phyloP scores from a whole-genome alignment of 2,329 filamentous ascomycete species.

The Rachicladosporium sp. region DNA sequence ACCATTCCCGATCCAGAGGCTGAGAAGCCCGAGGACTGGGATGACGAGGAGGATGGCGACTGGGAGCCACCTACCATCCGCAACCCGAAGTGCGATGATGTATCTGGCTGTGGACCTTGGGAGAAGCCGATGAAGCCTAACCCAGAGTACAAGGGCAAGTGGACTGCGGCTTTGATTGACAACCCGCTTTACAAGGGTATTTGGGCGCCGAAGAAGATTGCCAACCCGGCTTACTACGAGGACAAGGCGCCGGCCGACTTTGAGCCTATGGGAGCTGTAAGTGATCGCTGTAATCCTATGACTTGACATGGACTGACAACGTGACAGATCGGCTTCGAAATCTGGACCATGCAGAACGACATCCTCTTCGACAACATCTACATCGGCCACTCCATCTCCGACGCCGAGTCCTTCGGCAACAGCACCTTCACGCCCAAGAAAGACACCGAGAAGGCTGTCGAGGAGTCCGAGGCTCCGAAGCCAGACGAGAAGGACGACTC shows the following conservation, averaged over 20 bases:
- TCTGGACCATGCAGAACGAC: conserved; percentile 99
- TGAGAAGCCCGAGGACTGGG: conserved; percentile 97
- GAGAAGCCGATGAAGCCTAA: conserved; percentile 84
- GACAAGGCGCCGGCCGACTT: conserved; percentile 95
- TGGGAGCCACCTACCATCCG: conserved; percentile 81
- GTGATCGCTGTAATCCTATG: conserved; percentile 27
- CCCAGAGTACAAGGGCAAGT: conserved; percentile 98
- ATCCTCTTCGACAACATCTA: conserved; percentile 99
- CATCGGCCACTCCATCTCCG: conserved; percentile 91
- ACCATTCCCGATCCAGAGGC: conserved; percentile 85
- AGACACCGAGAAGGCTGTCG: conserved; percentile 65
- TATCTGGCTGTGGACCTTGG: conserved; percentile 89
- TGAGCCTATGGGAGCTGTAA: conserved; percentile 92
- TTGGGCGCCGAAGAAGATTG: conserved; percentile 90
- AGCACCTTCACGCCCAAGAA: conserved; percentile 89
- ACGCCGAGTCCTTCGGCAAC: conserved; percentile 76
- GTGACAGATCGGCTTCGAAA: conserved; percentile 98
- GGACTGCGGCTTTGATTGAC: conserved; percentile 82
- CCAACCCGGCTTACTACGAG: conserved; percentile 93
- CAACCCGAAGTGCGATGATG: conserved; percentile 93
- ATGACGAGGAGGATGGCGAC: conserved; percentile 98
- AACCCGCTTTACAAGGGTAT: conserved; percentile 97
- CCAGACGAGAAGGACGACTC: conserved; percentile 40
- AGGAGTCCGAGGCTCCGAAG: conserved; percentile 72
- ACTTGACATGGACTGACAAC: no score